Base-by-base conservation (phyloP, 2,329 filamentous ascomycete genomes). In the Hypoxylon sp. region DNA sequence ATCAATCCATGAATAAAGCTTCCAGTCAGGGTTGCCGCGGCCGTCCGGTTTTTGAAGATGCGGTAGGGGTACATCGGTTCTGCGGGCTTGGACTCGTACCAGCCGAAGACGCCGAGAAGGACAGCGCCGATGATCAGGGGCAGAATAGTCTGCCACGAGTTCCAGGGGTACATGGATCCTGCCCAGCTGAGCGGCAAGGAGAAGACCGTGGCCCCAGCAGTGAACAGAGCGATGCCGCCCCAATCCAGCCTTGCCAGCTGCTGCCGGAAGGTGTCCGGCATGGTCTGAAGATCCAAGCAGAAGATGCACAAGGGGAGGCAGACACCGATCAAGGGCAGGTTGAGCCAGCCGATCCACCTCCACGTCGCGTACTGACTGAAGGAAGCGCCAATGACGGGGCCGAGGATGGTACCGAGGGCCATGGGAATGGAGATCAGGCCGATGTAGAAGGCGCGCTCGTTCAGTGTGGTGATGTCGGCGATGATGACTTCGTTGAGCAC, bases 381-480 rank as follows among this genome's bases (percentile, higher is more conserved):
- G 1, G 65, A 29, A 1, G 65, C 67, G 23, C 72, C 72, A 6
- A 73, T 17, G 1, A 66, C 52, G 3, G 71, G 72, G 0, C 72
- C 72, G 6, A 66, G 17, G 9, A 71, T 65, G 7, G 43, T 59
- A 3, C 69, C 71, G 4, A 63, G 5, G 1, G 70, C 63, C 13
- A 66, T 66, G 1, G 70, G 65, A 6, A 69, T 29, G 6, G 64
- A 52, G 8, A 72, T 9, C 6, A 69, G 20, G 4, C 63, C 67
- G 6, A 69, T 29, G 13, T 57, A 73, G 0, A 65, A 27, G 1
- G 71, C 54, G 8, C 71, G 63, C 35, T 73, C 71, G 17, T 70
- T 58, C 24, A 73, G 46, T 0, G 63, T 70, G 2, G 71, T 73
- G 15, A 75, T 71, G 48, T 75, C 72, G 26, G 64, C 53, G 20